Base-by-base conservation (phyloP, 345 rosid species). In the Streptanthus diversifolius region DNA sequence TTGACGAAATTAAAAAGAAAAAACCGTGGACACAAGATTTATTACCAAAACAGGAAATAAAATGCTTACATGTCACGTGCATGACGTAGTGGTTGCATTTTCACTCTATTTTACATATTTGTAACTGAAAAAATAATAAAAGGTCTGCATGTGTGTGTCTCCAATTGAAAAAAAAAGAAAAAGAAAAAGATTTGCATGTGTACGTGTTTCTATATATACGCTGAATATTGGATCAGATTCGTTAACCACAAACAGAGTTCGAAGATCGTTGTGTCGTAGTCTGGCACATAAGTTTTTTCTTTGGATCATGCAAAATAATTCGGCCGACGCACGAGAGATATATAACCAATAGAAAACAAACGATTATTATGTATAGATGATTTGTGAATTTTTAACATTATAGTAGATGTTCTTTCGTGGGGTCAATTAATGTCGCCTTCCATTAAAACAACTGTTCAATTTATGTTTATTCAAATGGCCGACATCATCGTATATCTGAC, bases 401-500 rank as follows among this genome's bases (percentile, higher is more conserved):
- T 60, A 17, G 61, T n/a, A 48, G 17, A 72, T 49, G 18, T 52
- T 30, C 25, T 1, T 19, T 71, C 48, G 48, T 43, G 57, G 71
- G 71, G 71, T 44, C 64, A 54, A 21, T 3, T 58, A 5, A 8
- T 13, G 63, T 63, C 53, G 13, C 7, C 43, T 52, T 52, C 29
- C 27, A 32, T 53, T 11, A 8, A 40, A n/a, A 54, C 58, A 8
- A 41, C 49, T 44, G 4, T 43, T 55, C 17, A 55, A 9, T 8
- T 11, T 63, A 41, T 41, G 21, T 33, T 54, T 5, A 29, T 0
- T 33, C 5, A 39, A 30, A 43, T 64, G 71, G 10, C 77, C 77
- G 77, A 73, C 77, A 56, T 73, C 77, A 64, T 73, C 71, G 77
- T 64, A 55, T 32, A 18, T 3, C n/a, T 32, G 69, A 39, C 47